Evolutionary conservation across 2,329 filamentous ascomycete genomes (phyloP), one percentile per base, ranked within the genome.

Genomic region (Xenoacremonium recifei): DNA sequence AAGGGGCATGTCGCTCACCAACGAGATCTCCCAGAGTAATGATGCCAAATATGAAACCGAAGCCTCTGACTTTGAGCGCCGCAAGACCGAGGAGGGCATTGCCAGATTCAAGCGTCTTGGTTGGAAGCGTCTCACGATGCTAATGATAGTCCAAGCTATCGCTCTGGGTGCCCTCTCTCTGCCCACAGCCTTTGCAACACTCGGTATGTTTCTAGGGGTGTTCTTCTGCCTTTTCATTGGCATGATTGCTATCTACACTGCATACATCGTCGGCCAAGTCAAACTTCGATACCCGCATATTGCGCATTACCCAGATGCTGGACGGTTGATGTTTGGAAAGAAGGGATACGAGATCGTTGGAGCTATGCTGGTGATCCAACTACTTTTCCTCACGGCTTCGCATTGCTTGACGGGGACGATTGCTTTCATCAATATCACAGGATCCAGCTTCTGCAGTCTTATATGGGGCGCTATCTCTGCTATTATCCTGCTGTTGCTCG

Each of bases 391-490:
- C 54, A 80, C 82, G 63, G 79, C 75, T 13, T 82, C 80, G n/a
- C 84, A 87, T 61, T 68, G 84, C 32, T 66, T 86, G 39, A 84
- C 80, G 1, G 85, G 85, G 51, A 73, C 73, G 11, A 80, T 85
- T 47, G 82, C 81, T 48, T 75, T 85, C 62, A 80, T 80, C 48
- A 77, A 71, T 18, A 64, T 87, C 32, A 83, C 80, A 1, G 62
- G 75, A 3, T 72, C 6, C 32, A 34, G 82, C 50, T 72, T 53
- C 20, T 71, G 68, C 58, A 61, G 62, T 35, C 55, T 70, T 37
- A 60, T 64, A 35, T 70, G 68, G 45, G 61, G 62, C 6, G 57
- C 69, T 23, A 56, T 67, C 12, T 67, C 66, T 4, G 64, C 62
- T n/a, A 55, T 70, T 15, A 52, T 70, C 32, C 53, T 70, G 23